Evolutionary conservation across 371 early-diverging fungal species (phyloP), one percentile per base, ranked within the genome.

Genomic region (Saksenaea vasiformis): DNA sequence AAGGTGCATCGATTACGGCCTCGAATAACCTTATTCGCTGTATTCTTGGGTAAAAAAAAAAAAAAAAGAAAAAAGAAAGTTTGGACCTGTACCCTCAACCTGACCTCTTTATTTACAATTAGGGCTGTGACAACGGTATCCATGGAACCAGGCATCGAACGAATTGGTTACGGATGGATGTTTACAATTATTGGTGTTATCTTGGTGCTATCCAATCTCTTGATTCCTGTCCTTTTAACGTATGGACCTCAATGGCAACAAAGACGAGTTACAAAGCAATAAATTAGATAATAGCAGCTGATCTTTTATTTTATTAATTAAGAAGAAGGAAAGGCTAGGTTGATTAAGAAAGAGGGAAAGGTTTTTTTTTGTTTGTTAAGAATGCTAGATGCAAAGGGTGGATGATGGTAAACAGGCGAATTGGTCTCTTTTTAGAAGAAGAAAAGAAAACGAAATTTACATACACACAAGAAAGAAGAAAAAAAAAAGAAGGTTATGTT

Each of bases 11-110:
- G 1, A 70, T 78, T 37, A 67, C 68, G 15, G 82, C 79, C 4
- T 72, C 73, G 5, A 82, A 78, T 60, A 78, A 78, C 39, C 44
- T 74, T 13, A 38, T 66, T 36, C 73, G 81, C 31, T 78, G 78
- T 51, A 51, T 81, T 8, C 64, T 75, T 56, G 76, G 76, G 75
- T 76, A 41, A 41, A 31, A n/a, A n/a, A n/a, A n/a, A n/a, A n/a
- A n/a, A n/a, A n/a, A 15, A 1, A 26, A 3, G 38, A 41, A 22
- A 37, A 19, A n/a, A 58, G 65, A 51, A 31, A 31, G 31, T 31
- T 31, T 31, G 7, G 7, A 31, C 2, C 31, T 31, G 2, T 2
- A 4, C 2, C 31, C 4, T 7, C 31, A 31, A 31, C 31, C 31
- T 31, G 31, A 31, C 31, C 31, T 31, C 4, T 31, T 31, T 31